Evolutionary conservation across 2,329 filamentous ascomycete species (phyloP), one percentile per base, ranked within the genome.

Genomic region (Beauveria sp.): DNA sequence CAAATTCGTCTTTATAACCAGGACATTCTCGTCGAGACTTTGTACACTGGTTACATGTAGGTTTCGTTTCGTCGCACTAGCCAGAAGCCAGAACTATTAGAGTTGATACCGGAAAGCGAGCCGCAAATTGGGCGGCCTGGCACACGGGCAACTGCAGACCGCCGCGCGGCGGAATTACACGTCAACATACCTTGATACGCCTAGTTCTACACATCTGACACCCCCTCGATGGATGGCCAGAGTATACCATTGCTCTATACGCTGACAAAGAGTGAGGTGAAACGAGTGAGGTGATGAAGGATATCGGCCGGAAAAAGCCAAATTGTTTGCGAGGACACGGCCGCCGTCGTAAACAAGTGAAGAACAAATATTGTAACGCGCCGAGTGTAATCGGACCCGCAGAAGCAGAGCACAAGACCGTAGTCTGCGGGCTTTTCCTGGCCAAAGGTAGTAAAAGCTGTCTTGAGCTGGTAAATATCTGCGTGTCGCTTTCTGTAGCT

Each of bases 131-230:
- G 53, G 18, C 12, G 18, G 18, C 10, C 42, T 46, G 18, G 24
- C 10, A n/a, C 3, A 28, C 6, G 6, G 14, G 22, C 40, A 56
- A 2, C 2, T 9, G 10, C 40, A 45, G 7, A 22, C 3, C 14
- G 34, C 24, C 16, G 22, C 10, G 14, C 16, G 22, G 1, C 5
- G 14, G 42, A 28, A 14, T 7, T 42, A 3, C 7, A 12, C 53
- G 46, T 45, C 3, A 5, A 66, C 79, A 65, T 79, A 88, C 88
- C 82, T 90, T 90, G 70, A 91, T 90, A 67, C 88, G 81, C 66
- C 88, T 81, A 42, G 82, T 88, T 71, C 88, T 83, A 72, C 88
- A 91, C 83, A 88, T 90, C 75, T 89, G 87, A 69, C 88, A 91
- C 68, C 87, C 88, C 75, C 80, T 76, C 1, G 85, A 88, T 69